Base-by-base conservation (phyloP, 1,284 basidiomycete species). In the Puccinia polysora region DNA sequence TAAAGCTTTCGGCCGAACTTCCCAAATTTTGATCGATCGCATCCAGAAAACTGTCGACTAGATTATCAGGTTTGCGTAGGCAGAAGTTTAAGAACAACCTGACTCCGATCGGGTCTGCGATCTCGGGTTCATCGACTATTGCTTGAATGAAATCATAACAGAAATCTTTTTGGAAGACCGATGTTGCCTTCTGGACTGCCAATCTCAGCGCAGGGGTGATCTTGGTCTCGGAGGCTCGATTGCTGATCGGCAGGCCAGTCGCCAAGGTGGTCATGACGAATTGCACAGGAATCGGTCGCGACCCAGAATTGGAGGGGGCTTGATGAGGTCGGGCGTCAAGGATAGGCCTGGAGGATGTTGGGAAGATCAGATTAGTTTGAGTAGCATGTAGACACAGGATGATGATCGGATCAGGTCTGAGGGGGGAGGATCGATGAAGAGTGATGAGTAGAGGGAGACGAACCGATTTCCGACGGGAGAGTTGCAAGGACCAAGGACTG, bases 141-240 rank as follows among this genome's bases (percentile, higher is more conserved):
- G 64, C 64, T 40, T 67, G 64, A 8, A 67, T 15, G 52, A 67
- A 67, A 52, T 67, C 64, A 20, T 67, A 67, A 52, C 64, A 67
- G 52, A 55, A 67, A 52, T 67, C 64, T 36, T 67, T 67, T 52
- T 55, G 52, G 25, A 67, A 67, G 15, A 55, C 52, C 12, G 64
- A 55, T 4, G 52, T 67, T 10, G 64, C 64, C 30, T 67, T 67
- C 36, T 67, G 64, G 34, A 67, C 52, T 7, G 64, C 49, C 23
- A 67, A 20, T 56, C 64, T 43, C 32, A 67, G 52, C 8, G n/a
- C 64, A 0, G 64, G 64, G 0, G 64, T 67, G 50, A 67, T 38
- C 34, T 67, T 67, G 2, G 64, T 43, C 0, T 63, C 60, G 36
- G 64, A 14, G 8, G 52, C 1, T 40, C 50, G 49, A 43, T 56